Evolutionary conservation across 768 basidiomycete species (phyloP).

Genomic region (Tubosaeta sp.): DNA sequence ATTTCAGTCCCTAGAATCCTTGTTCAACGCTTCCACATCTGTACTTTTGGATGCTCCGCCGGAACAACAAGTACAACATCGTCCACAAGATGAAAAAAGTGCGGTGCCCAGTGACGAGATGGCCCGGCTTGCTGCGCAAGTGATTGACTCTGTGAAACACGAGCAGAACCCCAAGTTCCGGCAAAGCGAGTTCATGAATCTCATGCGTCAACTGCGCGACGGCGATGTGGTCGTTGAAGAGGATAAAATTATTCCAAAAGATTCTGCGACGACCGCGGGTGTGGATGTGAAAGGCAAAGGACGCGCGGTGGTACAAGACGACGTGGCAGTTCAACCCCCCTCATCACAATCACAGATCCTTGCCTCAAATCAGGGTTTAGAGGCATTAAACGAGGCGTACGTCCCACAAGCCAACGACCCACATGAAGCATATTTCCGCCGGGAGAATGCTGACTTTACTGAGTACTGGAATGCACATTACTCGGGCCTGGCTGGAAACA

Average conservation of each 20-base stretch:
- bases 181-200: constrained; percentile 76
- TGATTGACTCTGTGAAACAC: constrained; percentile 70
- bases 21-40: constrained; percentile 25
- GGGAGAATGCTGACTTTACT: constrained; percentile 65
- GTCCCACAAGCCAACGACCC: constrained; percentile 33
- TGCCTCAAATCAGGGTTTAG: constrained; percentile 19
- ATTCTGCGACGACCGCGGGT: constrained; percentile 14
- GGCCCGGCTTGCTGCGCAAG: constrained; percentile 71
- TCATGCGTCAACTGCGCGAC: constrained; percentile 85
- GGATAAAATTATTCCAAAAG: constrained; percentile 66
- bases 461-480: constrained; percentile 52
- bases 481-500: constrained; percentile 19
- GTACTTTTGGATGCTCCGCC: constrained; percentile 1
- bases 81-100: constrained; percentile 21
- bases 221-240: constrained; percentile 74
- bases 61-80: constrained; percentile 10
- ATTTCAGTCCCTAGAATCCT: constrained; percentile 54
- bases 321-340: constrained; percentile 1
- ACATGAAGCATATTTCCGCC: constrained; percentile 65
- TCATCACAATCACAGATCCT: constrained; percentile 7
- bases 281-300: constrained; percentile 67
- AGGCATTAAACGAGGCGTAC: constrained; percentile 15
- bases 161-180: constrained; percentile 83
- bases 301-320: constrained; percentile 32
- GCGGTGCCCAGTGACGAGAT: constrained; percentile 54